Base-by-base conservation (phyloP, 2,329 filamentous ascomycete genomes). In the Zymoseptoria brevis region DNA sequence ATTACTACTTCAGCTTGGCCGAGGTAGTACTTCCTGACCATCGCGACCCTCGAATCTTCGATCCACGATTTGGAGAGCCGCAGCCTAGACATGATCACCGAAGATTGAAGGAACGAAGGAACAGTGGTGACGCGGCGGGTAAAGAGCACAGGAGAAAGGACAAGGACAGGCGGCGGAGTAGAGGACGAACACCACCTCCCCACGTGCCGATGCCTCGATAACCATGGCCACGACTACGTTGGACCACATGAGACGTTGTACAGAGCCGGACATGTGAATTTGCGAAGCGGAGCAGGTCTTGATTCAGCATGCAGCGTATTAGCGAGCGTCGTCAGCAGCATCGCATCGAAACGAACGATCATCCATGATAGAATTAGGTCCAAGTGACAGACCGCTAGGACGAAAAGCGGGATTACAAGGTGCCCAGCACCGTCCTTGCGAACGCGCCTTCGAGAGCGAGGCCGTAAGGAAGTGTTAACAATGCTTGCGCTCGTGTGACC, bases 1-100 rank as follows among this genome's bases (percentile, higher is more conserved):
- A 90, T 73, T 90, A 92, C 74, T 92, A 88, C 71, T 92, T 87
- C 74, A 80, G 83, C 60, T 77, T 91, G 45, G 86, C 91, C 41
- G 82, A 86, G 57, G 72, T 90, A 60, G 81, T 78, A 21, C 74
- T 89, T 4, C 88, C 88, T 0, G 75, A 75, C 49, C 86, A 90
- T 59, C 63, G 69, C 16, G 73, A 74, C 26, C 64, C 69, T 16
- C 67, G 68, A 45, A 73, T 79, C 1, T 53, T 67, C 11, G 70
- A 75, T 55, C 76, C 76, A 2, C 54, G 62, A 13, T 69, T 71
- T 56, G 68, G 69, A 13, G 59, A 35, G 19, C 29, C 55, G 8
- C 51, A 60, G 3, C 50, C 35, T 13, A 52, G 53, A 35, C 58
- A 63, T 54, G 55, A 59, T 50, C 56, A 57, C 22, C 74, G 73